These are phyloP conservation scores for Cokeromyces recurvatus DNA, from an alignment of 371 early-diverging fungal species.

Conservation along the genomic window DNA sequence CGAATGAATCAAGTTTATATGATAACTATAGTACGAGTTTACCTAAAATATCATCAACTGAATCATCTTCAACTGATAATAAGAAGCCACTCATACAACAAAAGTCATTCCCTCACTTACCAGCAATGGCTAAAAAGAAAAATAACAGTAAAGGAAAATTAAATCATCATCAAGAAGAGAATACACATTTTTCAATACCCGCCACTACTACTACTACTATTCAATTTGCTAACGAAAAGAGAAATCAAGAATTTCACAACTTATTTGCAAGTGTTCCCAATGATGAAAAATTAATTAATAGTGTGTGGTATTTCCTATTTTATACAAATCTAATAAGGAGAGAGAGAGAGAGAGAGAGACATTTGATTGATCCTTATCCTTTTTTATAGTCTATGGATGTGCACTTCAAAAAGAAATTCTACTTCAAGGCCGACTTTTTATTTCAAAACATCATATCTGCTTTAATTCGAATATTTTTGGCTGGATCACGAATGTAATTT, in stretches of 20 bases:
- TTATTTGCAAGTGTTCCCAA: conserved; percentile 65
- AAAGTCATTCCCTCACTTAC: conserved; percentile 7
- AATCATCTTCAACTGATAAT: too few relatives aligned
- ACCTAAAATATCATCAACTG: not conserved
- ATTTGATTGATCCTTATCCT: not conserved
- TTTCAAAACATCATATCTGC: conserved; percentile 83
- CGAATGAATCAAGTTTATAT: not conserved
- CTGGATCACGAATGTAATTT: conserved; percentile 82
- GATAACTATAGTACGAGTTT: not conserved
- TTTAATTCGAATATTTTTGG: conserved; percentile 96
- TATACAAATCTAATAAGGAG: not conserved
- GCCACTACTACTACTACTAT: conserved; percentile 64
- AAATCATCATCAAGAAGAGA: too few relatives aligned
- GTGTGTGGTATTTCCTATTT: conserved; percentile 23
- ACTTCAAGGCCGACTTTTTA: conserved; percentile 87
- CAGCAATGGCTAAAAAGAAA: not conserved
- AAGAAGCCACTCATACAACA: conserved; percentile 4
- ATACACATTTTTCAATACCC: conserved; percentile 49
- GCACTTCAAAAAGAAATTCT: conserved; percentile 92
- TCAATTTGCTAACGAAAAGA: conserved; percentile 41
- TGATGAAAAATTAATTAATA: conserved; percentile 62
- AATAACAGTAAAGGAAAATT: conserved; percentile 1
- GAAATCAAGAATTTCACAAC: conserved; percentile 60
- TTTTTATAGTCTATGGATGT: conserved; percentile 72
- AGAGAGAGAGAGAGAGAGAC: too few relatives aligned